Conservation (phyloP, 2,329 filamentous ascomycete genomes). For the Ophioceras dolichostomum region DNA sequence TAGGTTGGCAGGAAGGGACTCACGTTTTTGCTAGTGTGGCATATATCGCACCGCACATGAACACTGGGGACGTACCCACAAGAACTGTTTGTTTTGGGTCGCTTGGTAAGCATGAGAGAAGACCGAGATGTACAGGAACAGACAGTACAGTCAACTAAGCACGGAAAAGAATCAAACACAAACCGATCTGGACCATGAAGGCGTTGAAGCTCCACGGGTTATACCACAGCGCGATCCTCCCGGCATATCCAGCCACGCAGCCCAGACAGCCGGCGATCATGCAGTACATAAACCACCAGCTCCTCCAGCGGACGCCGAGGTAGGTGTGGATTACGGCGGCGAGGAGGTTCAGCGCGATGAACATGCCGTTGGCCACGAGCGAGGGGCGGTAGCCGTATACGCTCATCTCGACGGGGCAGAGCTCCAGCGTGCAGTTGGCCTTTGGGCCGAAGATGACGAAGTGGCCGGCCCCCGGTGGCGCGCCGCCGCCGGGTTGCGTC, state of each 20-base stretch:
- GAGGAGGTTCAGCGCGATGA: conserved; percentile 30
- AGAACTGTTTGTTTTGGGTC: conserved; percentile 28
- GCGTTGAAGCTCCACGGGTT: conserved; percentile 46
- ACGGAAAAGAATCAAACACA: not conserved
- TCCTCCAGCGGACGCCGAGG: conserved; percentile 33
- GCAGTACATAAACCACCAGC: conserved; percentile 33
- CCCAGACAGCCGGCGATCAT: conserved; percentile 43
- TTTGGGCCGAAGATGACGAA: conserved; percentile 27
- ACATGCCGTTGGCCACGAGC: conserved; percentile 26
- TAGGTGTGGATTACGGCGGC: conserved; percentile 31
- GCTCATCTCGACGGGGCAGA: conserved; percentile 31
- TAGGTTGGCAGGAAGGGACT: too few species aligned
- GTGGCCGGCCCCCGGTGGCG: not conserved
- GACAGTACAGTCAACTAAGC: not conserved
- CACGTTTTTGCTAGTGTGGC: conserved; percentile 34
- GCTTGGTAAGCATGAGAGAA: not conserved
- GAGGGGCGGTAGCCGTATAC: conserved; percentile 34
- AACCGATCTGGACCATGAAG: conserved; percentile 56
- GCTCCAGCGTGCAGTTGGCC: conserved; percentile 34
- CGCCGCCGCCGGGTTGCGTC: not conserved
- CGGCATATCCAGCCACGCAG: conserved; percentile 51
- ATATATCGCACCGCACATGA: conserved; percentile 53
- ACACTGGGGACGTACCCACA: conserved; percentile 43
- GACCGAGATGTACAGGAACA: too few species aligned
- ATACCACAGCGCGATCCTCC: conserved; percentile 41